Evolutionary conservation across 148 eudicot species (phyloP), one percentile per base, ranked within the genome.

Genomic region (Linanthus parryae): DNA sequence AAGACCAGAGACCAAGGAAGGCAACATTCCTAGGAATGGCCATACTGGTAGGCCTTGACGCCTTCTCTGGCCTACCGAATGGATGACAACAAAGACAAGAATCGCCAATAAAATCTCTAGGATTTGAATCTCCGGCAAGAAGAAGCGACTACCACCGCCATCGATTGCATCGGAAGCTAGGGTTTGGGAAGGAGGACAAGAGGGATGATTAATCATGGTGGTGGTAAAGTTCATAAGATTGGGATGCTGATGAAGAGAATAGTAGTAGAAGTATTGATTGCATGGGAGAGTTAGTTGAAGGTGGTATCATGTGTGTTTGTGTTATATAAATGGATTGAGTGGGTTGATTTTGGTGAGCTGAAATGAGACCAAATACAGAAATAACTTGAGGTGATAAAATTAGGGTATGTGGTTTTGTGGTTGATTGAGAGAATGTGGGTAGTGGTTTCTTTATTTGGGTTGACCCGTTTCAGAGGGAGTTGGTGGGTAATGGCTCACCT

Each of bases 1-100:
- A 13, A 88, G 49, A 14, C 81, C 96, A 1, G 59, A 4, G 23
- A 81, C 19, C 57, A 88, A 62, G 1, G 96, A 88, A 1, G 96
- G 96, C 33, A 88, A 56, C 96, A 88, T 88, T 12, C 96, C 96
- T 8, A 88, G 57, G 0, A 88, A 21, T 0, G 96, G 96, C 92
- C 92, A 88, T 28, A 59, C 75, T 0, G 94, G 80, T 22, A 88
- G 70, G 31, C 96, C 96, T 8, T 74, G 74, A 11, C 39, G 47
- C 31, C 62, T 73, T 33, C 45, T 63, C 26, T 79, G 85, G 27
- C 89, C 67, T 8, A 88, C 43, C 2, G 85, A 65, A 56, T 73
- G 73, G 40, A 88, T 81, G 7, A 56, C 57, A 0, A 88, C 34
- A 38, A 81, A 88, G 28, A 84, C 96, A 0, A 63, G 16, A 9